Conservation (phyloP, 2,329 filamentous ascomycete species). For the Hymenoscyphus fructigenus region DNA sequence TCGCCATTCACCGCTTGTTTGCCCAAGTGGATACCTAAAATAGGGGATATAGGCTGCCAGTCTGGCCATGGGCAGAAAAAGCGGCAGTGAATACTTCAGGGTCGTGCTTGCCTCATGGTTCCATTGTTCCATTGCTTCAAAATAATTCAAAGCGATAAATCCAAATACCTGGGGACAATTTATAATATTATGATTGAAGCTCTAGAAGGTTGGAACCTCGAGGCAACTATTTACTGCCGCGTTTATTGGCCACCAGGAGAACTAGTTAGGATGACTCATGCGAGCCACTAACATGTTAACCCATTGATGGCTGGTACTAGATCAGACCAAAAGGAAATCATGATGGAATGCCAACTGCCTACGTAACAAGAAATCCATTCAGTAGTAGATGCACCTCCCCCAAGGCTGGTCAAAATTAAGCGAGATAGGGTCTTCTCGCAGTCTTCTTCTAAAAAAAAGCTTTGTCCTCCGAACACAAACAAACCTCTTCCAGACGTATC, state of each 20-base stretch:
- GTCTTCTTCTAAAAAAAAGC: no score
- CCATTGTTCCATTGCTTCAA: no score
- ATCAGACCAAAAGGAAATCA: not conserved
- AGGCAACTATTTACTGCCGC: no score
- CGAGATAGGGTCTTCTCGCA: not conserved
- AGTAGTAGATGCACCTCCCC: not conserved
- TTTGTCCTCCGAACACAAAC: conserved; percentile 6
- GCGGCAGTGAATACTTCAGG: no score
- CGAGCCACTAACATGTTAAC: not conserved
- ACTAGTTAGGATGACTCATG: not conserved
- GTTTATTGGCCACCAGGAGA: no score
- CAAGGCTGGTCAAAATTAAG: not conserved
- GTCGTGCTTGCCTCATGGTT: no score
- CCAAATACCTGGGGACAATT: no score
- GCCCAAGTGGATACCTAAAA: not conserved
- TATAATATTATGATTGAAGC: no score
- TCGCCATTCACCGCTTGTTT: not conserved
- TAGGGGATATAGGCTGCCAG: not conserved
- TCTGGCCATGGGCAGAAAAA: no score
- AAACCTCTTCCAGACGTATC: not conserved
- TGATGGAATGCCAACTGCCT: not conserved
- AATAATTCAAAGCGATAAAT: no score
- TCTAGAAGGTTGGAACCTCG: no score
- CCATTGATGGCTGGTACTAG: not conserved
- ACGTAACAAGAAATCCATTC: not conserved